Percentiles rank a stretch among this genome's conserved stretches.
Conservation (phyloP, 208 protist genomes). For the Trypanosoma conorhini region DNA sequence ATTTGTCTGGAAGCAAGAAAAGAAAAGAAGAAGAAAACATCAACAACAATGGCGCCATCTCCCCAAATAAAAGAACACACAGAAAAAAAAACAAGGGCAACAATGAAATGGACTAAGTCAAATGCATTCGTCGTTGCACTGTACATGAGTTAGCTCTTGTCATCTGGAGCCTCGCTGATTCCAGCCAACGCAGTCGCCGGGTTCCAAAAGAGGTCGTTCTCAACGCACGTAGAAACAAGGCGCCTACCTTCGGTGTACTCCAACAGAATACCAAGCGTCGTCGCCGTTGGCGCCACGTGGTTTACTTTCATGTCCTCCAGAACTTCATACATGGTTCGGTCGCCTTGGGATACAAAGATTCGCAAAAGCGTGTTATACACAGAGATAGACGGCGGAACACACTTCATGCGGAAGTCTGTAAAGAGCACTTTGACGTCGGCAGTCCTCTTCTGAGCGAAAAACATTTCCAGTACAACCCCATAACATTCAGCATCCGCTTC, state of each 20-base stretch:
- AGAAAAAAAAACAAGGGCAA: constrained; percentile 9
- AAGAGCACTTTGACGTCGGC: constrained; percentile 52
- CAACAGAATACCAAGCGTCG: constrained; percentile 79
- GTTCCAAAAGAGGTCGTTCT: constrained; percentile 48
- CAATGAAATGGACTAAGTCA: too few species aligned
- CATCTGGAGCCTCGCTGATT: not conserved
- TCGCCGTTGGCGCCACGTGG: constrained; percentile 47
- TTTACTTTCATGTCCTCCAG: constrained; percentile 81
- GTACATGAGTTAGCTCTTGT: not conserved
- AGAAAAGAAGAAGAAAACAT: not conserved
- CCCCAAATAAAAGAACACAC: not conserved
- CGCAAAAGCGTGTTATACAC: constrained; percentile 88
- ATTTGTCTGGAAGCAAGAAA: not conserved
- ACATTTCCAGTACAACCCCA: constrained; percentile 66
- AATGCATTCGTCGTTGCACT: not conserved
- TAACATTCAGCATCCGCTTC: constrained; percentile 65
- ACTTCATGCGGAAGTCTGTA: constrained; percentile 75
- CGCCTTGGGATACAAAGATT: constrained; percentile 42
- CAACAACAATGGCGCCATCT: not conserved
- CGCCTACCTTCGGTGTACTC: constrained; percentile 47
- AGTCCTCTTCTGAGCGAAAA: constrained; percentile 30
- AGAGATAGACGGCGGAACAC: constrained; percentile 43
- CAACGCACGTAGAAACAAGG: constrained; percentile 39
- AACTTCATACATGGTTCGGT: constrained; percentile 69
- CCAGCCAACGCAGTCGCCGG: constrained; percentile 23